Conservation (phyloP, 2,329 filamentous ascomycete genomes). For the Xylariaceae sp. region DNA sequence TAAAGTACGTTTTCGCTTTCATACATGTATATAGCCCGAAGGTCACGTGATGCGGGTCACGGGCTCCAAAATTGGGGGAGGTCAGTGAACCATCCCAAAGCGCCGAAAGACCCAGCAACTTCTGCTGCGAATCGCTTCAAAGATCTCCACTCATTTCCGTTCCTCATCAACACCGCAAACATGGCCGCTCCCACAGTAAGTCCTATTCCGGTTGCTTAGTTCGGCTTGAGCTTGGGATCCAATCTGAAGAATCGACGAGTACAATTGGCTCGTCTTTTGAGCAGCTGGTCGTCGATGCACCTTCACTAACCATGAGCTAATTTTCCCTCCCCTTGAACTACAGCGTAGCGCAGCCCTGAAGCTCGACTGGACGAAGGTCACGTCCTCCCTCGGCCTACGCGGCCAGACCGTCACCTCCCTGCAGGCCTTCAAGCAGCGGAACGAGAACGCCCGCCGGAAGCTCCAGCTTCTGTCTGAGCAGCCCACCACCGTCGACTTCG, state of each 20-base stretch:
- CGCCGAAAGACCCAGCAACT: slow-evolving; percentile 39
- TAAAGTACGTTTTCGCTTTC: too few relatives aligned
- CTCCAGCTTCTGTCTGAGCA: slow-evolving; percentile 77
- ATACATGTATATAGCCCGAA: too few relatives aligned
- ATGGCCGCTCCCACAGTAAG: slow-evolving; percentile 68
- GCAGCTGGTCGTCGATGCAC: slow-evolving; percentile 20
- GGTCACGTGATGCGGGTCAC: slow-evolving; percentile 25
- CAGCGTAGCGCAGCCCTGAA: slow-evolving; percentile 98
- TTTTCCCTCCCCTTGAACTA: slow-evolving; percentile 37
- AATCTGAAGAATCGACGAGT: not conserved
- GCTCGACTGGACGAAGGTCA: slow-evolving; percentile 97
- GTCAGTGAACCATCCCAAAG: slow-evolving; percentile 14
- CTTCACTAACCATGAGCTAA: slow-evolving; percentile 44
- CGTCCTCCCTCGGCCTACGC: slow-evolving; percentile 88
- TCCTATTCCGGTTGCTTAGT: slow-evolving; percentile 27
- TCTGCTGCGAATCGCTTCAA: slow-evolving; percentile 43
- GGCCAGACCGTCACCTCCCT: slow-evolving; percentile 89
- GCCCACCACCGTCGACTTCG: slow-evolving; percentile 84
- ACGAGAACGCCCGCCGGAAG: slow-evolving; percentile 96
- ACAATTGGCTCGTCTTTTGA: slow-evolving; percentile 26
- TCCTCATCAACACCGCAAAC: slow-evolving; percentile 47
- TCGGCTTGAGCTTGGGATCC: slow-evolving; percentile 14
- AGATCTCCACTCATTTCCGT: slow-evolving; percentile 41
- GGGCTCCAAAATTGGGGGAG: slow-evolving; percentile 9
- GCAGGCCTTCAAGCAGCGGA: slow-evolving; percentile 98